Conservation (phyloP, 2,329 filamentous ascomycete genomes). For the Fusarium poae region DNA sequence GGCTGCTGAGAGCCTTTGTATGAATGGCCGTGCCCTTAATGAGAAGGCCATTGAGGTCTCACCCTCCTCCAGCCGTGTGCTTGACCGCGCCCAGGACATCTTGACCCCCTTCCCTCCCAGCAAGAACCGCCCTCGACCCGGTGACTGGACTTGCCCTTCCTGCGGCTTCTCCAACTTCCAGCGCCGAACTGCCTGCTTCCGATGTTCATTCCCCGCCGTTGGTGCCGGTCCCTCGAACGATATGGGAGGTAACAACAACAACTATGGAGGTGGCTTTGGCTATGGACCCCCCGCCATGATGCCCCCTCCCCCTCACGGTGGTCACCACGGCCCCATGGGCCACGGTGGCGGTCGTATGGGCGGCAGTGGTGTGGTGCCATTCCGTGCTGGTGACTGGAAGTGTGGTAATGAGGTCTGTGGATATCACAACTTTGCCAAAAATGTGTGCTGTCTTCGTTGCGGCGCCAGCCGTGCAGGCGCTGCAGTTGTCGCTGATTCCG, state of each 20-base stretch:
- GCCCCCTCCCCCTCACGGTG: constrained; percentile 78
- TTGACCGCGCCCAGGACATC: constrained; percentile 95
- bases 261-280: constrained; percentile 63
- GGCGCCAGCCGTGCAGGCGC: constrained; percentile 94
- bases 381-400: constrained; percentile 99
- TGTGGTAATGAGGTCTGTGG: constrained; percentile 97
- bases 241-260: constrained; percentile 74
- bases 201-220: constrained; percentile 98
- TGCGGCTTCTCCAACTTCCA: constrained; percentile 99
- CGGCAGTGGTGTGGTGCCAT: constrained; percentile 89
- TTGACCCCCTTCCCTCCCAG: constrained; percentile 97
- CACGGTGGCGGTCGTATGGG: constrained; percentile 78
- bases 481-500: constrained; percentile 93
- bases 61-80: constrained; percentile 94
- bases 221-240: constrained; percentile 79
- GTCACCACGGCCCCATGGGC: constrained; percentile 68
- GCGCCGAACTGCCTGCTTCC: constrained; percentile 97
- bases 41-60: constrained; percentile 99
- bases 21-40: constrained; percentile 98
- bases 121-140: constrained; percentile 96
- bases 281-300: constrained; percentile 84
- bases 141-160: constrained; percentile 98
- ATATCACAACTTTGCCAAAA: constrained; percentile 99
- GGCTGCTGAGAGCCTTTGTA: constrained; percentile 97
- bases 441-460: constrained; percentile 96